These are phyloP conservation scores for Penicillium ochrochloron DNA, from an alignment of 495 filamentous ascomycete species.

Conservation along the genomic window DNA sequence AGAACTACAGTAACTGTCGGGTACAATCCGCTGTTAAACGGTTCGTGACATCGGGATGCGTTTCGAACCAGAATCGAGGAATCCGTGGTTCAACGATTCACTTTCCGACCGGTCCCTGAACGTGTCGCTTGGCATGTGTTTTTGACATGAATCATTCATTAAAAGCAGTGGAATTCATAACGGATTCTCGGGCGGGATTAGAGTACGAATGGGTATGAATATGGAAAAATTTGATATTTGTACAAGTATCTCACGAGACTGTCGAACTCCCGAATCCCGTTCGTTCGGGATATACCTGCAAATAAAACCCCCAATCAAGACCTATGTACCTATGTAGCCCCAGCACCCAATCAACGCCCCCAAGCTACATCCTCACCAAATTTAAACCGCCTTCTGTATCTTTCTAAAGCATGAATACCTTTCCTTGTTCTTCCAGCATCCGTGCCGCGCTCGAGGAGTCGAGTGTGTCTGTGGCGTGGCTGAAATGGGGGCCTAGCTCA, in stretches of 20 bases:
- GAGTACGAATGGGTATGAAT: not conserved
- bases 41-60: not conserved
- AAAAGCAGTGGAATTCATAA: too few relatives aligned
- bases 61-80: slow-evolving; percentile 4
- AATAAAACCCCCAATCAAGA: too few relatives aligned
- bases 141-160: not conserved
- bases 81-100: not conserved
- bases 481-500: slow-evolving; percentile 22
- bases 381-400: not conserved
- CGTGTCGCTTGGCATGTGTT: not conserved
- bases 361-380: not conserved
- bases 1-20: not conserved
- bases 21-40: not conserved
- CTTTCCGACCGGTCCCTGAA: slow-evolving; percentile 2
- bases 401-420: not conserved
- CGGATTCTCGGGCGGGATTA: not conserved
- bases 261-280: not conserved
- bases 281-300: too few relatives aligned
- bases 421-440: slow-evolving; percentile 2
- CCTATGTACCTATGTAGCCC: not conserved
- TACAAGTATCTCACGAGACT: not conserved
- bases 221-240: too few relatives aligned
- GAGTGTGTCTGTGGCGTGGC: slow-evolving; percentile 26
- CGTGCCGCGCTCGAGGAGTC: slow-evolving; percentile 9
- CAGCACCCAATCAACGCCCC: not conserved